phyloP scores from a whole-genome alignment of 164 flowering plant genomes.

The Piper longum region DNA sequence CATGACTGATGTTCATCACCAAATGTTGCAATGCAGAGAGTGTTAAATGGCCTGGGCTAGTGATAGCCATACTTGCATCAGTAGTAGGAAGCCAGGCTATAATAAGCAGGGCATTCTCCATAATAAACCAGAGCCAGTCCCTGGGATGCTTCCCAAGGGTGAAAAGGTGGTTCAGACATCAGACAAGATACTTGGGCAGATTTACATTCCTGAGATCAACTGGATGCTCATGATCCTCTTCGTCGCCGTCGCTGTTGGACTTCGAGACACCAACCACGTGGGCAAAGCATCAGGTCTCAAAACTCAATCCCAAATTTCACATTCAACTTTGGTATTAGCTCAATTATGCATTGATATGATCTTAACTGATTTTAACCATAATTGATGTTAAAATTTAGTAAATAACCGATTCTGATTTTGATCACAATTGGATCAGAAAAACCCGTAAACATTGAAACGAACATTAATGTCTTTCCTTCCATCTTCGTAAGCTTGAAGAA shows the following conservation, averaged over 20 bases:
- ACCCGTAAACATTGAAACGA: no score
- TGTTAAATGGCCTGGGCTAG: slow-evolving; percentile 74
- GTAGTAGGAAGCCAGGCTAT: slow-evolving; percentile 97
- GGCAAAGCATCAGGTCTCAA: slow-evolving; percentile 76
- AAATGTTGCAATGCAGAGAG: slow-evolving; percentile 24
- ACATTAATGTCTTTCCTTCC: no score
- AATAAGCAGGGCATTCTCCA: slow-evolving; percentile 92
- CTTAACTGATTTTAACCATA: not conserved
- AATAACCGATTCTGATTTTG: no score
- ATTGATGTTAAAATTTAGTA: no score
- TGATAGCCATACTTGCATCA: slow-evolving; percentile 82
- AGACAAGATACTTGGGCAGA: slow-evolving; percentile 84
- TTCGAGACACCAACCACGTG: slow-evolving; percentile 78
- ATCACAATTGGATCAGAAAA: no score
- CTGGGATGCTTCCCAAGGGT: slow-evolving; percentile 92
- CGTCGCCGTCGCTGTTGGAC: slow-evolving; percentile 82
- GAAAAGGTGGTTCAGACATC: slow-evolving; percentile 77
- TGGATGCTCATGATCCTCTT: slow-evolving; percentile 95
- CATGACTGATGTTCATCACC: not conserved
- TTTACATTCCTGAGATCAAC: slow-evolving; percentile 86
- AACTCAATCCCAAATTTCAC: not conserved
- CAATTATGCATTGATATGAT: no score
- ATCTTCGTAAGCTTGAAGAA: no score
- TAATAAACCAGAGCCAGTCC: slow-evolving; percentile 93
- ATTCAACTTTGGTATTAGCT: no score